Evolutionary conservation across 306 rosid genomes (phyloP).

Genomic region (Macrotyloma uniflorum): DNA sequence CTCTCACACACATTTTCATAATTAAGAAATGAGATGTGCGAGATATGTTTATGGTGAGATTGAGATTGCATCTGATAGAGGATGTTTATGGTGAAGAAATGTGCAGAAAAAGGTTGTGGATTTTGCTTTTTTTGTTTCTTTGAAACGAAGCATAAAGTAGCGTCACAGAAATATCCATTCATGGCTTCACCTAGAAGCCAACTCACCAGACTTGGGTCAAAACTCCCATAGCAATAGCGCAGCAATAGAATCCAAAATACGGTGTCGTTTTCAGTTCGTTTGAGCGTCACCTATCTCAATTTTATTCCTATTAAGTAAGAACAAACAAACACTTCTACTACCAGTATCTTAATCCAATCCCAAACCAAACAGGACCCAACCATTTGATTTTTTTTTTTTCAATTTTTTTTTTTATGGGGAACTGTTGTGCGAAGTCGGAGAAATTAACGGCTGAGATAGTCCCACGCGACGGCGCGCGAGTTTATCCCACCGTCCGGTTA

Average conservation of each 20-base stretch:
- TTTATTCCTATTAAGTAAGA: background rate
- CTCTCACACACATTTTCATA: background rate
- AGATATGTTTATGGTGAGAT: background rate
- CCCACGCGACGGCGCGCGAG: slow-evolving; percentile 60
- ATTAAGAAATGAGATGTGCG: too few relatives aligned
- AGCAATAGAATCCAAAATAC: slow-evolving; percentile 29
- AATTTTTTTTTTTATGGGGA: slow-evolving; percentile 64
- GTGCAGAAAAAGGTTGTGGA: background rate
- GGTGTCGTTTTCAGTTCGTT: slow-evolving; percentile 47
- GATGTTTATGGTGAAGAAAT: background rate
- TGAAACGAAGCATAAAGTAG: slow-evolving; percentile 34
- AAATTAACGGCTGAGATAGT: slow-evolving; percentile 79
- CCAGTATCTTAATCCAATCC: slow-evolving; percentile 29
- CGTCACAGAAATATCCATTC: background rate
- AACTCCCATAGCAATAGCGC: background rate
- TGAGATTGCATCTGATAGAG: background rate
- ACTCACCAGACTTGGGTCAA: background rate
- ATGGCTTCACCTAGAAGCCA: slow-evolving; percentile 18
- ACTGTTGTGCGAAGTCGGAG: slow-evolving; percentile 54
- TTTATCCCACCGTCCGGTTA: slow-evolving; percentile 54
- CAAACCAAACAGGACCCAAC: background rate
- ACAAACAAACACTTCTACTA: background rate
- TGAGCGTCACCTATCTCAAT: background rate
- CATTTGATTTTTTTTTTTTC: too few relatives aligned
- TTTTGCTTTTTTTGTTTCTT: slow-evolving; percentile 24